phyloP scores from a whole-genome alignment of 345 rosid genomes.

The Populus davidiana region DNA sequence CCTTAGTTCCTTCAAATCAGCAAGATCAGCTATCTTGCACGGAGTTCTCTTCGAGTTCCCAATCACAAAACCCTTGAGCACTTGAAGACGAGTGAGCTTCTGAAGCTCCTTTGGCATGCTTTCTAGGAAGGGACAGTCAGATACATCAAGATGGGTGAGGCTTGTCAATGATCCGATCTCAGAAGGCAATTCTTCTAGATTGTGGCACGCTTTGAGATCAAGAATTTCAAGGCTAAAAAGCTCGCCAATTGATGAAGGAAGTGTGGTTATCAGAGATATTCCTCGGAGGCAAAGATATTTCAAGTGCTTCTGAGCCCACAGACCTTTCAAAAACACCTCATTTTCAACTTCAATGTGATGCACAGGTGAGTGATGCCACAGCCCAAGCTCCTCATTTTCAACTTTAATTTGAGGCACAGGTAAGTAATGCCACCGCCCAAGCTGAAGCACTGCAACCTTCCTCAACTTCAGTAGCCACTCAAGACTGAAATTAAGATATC shows the following conservation, averaged over 20 bases:
- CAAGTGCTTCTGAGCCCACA: conserved; percentile 15
- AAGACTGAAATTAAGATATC: conserved; percentile 20
- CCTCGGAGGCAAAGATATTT: conserved; percentile 45
- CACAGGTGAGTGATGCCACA: conserved; percentile 34
- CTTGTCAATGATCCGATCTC: conserved; percentile 17
- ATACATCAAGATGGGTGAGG: conserved; percentile 34
- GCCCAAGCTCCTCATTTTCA: conserved; percentile 32
- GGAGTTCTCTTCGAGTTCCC: not conserved
- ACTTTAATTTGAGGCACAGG: conserved; percentile 34
- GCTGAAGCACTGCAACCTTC: conserved; percentile 24
- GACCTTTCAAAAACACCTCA: conserved; percentile 24
- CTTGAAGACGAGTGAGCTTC: conserved; percentile 23
- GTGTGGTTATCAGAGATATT: conserved; percentile 32
- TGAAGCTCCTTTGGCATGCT: conserved; percentile 29
- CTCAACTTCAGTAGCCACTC: conserved; percentile 29
- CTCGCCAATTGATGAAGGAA: conserved; percentile 18
- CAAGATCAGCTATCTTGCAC: conserved; percentile 10
- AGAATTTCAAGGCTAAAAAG: conserved; percentile 31
- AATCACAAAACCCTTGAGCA: conserved; percentile 39
- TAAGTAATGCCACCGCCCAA: conserved; percentile 38
- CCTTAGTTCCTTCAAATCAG: conserved; percentile 10
- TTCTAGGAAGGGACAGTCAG: conserved; percentile 40
- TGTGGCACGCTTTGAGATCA: conserved; percentile 39
- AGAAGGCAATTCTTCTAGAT: conserved; percentile 36
- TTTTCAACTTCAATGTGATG: conserved; percentile 40